A percentile compares a stretch with the other conserved stretches of the same genome.
phyloP scores from a whole-genome alignment of 176 grass and related monocot genomes.

The Oryza meyeriana region DNA sequence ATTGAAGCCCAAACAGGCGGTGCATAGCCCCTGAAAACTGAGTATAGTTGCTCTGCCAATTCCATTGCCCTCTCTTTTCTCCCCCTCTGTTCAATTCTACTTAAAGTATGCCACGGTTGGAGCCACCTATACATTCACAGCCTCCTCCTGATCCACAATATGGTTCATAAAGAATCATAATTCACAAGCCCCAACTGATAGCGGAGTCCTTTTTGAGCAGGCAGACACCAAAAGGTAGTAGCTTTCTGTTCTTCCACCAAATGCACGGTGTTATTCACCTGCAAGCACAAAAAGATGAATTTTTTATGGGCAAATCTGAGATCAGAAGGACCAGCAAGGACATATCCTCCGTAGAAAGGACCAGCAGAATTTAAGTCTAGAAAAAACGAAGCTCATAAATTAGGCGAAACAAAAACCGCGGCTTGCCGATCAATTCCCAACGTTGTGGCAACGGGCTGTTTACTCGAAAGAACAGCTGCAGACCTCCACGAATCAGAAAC shows the following conservation, averaged over 20 bases:
- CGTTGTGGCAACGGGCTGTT: neutral
- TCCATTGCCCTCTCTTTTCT: conserved; percentile 16
- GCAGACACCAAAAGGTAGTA: neutral
- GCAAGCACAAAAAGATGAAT: neutral
- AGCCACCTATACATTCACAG: neutral
- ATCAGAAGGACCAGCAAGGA: neutral
- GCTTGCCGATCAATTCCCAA: neutral
- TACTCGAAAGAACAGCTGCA: neutral
- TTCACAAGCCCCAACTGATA: neutral
- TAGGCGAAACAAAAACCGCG: neutral
- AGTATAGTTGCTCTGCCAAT: conserved; percentile 32
- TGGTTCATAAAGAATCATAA: conserved; percentile 11
- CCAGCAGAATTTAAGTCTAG: neutral
- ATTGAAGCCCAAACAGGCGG: conserved; percentile 56
- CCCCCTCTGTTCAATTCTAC: neutral
- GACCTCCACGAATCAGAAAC: neutral
- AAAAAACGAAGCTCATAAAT: neutral
- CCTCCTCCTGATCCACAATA: neutral
- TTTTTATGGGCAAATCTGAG: neutral
- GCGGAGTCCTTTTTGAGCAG: neutral
- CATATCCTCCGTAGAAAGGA: neutral
- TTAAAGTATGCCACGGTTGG: neutral
- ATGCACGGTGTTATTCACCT: conserved; percentile 4
- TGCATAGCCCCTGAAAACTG: conserved; percentile 31
- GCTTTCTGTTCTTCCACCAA: conserved; percentile 1